Base-by-base conservation (phyloP, 2,329 filamentous ascomycete genomes). In the Aspergillus sp. region DNA sequence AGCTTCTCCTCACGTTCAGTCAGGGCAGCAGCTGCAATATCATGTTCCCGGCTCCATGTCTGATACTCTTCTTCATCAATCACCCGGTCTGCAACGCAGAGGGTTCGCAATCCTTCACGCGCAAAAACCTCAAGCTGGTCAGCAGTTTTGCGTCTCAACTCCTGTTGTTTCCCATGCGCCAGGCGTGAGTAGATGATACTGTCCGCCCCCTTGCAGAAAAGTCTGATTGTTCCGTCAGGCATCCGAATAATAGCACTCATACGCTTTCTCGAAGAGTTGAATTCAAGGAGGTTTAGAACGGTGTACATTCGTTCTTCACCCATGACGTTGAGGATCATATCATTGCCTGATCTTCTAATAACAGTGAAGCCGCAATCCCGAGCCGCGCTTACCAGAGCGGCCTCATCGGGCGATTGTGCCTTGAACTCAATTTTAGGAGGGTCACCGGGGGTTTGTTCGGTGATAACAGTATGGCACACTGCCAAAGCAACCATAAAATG, bases 231-330 rank as follows among this genome's bases (percentile, higher is more conserved):
- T 41, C 90, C 89, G 72, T 98, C 86, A 0, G 95, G 93, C 92
- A 98, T 96, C 57, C 90, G 85, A 49, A 99, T 87, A 64, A 99
- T 97, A 2, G 93, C 91, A 75, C 93, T 98, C 95, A 99, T 99
- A 64, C 95, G 86, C 78, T 99, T 99, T 68, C 95, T 85, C 42
- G 89, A 92, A 0, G 93, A 98, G 73, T 98, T 98, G 80, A 99
- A 99, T 72, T 99, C 95, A 39, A 99, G 88, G 1, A 90, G 96
- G 74, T 96, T 98, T 47, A 99, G 83, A 30, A 99, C 89, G 13
- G 87, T 88, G 72, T 95, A 99, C 60, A 89, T 86, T 47, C 86
- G 84, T 65, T 98, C 92, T 67, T 92, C 83, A 48, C 95, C 96
- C 79, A 96, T 84, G 7, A 96, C 82, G 63, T 96, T 96, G 54